Evolutionary conservation across 2,329 filamentous ascomycete genomes (phyloP), one percentile per base, ranked within the genome.

Genomic region (Boeremia lycopersici): DNA sequence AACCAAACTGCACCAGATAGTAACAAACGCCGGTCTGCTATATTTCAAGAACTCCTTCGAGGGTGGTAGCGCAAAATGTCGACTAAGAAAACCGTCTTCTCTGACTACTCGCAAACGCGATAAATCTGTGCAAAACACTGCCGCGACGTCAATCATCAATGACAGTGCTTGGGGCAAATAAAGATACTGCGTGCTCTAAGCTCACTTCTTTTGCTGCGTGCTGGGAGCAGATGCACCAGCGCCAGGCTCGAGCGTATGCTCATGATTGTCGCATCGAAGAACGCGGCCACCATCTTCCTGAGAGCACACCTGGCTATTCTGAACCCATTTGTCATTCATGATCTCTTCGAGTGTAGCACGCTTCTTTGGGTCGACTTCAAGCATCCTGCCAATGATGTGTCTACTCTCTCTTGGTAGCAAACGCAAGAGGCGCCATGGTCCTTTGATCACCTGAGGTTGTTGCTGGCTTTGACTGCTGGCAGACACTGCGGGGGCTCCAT

Each of bases 361-460:
- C 62, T 89, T 88, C 70, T 86, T 89, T 0, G 93, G 91, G 67
- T 96, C 86, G 45, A 97, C 82, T 68, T 95, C 91, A 31, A 99
- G 84, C 95, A 99, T 99, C 53, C 90, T 84, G 39, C 91, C 88
- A 50, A 99, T 89, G 59, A 99, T 92, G 71, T 93, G 88, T 46
- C 95, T 83, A 61, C 89, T 96, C 76, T 98, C 95, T 56, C 93
- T 84, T 0, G 95, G 95, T 9, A 99, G 81, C 31, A 98, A 80
- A 36, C 95, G 86, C 28, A 99, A 79, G 38, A 99, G 84, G 41
- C 95, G 85, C 89, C 93, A 96, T 2, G 95, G 95, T 0, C 95
- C 95, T 68, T 92, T 91, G 64, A 99, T 96, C 0, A 91, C 85
- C 28, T 78, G 74, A 42, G 77, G 76, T 35, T 70, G 58, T 71